Base-by-base conservation (phyloP, 1,284 basidiomycete species). In the Leccinum variabile region DNA sequence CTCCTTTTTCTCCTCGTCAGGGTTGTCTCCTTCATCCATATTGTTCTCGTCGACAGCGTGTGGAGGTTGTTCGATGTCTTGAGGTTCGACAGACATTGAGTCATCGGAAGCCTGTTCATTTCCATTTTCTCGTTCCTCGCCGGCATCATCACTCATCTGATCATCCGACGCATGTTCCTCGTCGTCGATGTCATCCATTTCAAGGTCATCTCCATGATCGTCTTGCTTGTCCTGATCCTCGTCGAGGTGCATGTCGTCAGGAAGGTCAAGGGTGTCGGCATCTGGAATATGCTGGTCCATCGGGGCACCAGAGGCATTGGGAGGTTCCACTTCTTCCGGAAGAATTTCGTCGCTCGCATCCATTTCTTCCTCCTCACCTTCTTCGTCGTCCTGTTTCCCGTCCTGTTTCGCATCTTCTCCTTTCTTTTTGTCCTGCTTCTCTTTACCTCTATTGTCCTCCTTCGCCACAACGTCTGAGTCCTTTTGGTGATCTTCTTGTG, bases 221-320 rank as follows among this genome's bases (percentile, higher is more conserved):
- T 77, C 75, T 16, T 60, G 63, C 22, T 78, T 79, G 53, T 77
- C 78, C 44, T 79, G 78, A 25, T 65, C 69, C 37, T 67, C 73
- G n/a, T 78, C 86, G 6, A 96, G 76, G 62, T 93, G 80, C 74
- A 96, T 81, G 68, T 94, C 88, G 44, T 95, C 92, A 0, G 94
- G 94, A 14, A 96, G 81, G 69, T 96, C 91, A 57, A 97, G 82
- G 3, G 86, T 88, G 59, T 95, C 82, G 6, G 87, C 88, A 68
- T 95, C 91, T 25, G 84, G 87, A 59, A 92, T 76, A 63, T 87
- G 81, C 28, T 91, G 83, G 66, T 92, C 88, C 75, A 92, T 83
- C 3, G 90, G 85, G 5, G 86, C 85, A 30, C 90, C 90, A 57
- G 78, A 81, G 28, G 75, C 77, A 64, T 80, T 80, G 41, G 81